Base-by-base conservation (phyloP, 257 asterid genomes). In the Solanum chiquidenum region DNA sequence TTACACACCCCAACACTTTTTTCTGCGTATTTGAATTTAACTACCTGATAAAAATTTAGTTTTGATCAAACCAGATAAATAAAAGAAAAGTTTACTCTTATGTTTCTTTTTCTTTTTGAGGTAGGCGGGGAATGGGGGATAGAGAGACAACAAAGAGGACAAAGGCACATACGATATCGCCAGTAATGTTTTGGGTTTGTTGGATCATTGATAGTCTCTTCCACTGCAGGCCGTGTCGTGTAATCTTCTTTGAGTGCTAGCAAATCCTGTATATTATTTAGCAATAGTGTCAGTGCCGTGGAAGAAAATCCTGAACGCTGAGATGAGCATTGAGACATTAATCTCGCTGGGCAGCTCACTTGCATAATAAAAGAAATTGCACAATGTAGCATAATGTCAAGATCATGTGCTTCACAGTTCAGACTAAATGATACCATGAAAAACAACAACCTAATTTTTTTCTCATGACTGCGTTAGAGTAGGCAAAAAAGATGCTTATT, bases 121-220 rank as follows among this genome's bases (percentile, higher is more conserved):
- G 44, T 29, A 12, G 18, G 64, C 7, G 14, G 85, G 85, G 83
- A 11, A 12, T 29, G 25, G 68, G 42, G 75, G 18, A 23, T 68
- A 33, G 74, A 84, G 68, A 62, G 49, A 80, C 62, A 58, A 80
- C 23, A 5, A 72, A 34, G 49, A 38, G 44, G 37, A 90, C 83
- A 83, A 14, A 35, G 85, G 89, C 40, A 91, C 95, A 34, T 92
- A 97, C 99, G 93, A 66, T 90, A 97, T 85, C 98, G 94, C 99
- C 99, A 97, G 87, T 97, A 97, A 90, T 97, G 99, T 88, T 94
- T 97, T 18, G 99, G 99, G 87, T 97, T 97, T 29, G 99, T 95
- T 44, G 99, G 99, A 91, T 97, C 98, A 64, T 97, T 97, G 89
- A 97, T 95, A 4, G 99, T 97, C 93, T 97, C 99, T 93, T 97